Base-by-base conservation (phyloP, 257 asterid species). In the Solanum ahanhuiri region DNA sequence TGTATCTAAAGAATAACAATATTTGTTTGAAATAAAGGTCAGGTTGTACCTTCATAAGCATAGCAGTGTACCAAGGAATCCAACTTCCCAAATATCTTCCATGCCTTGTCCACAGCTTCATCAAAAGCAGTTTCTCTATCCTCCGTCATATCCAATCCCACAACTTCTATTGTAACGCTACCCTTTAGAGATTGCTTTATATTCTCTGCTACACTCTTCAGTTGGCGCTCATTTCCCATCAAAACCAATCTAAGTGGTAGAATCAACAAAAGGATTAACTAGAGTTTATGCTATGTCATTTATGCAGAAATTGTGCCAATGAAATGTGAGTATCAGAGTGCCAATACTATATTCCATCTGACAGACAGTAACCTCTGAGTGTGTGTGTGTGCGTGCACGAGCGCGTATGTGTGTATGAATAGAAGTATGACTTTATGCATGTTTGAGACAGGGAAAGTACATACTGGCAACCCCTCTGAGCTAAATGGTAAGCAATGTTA, bases 391-490 rank as follows among this genome's bases (percentile, higher is more conserved):
- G 12, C 6, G 17, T 3, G 23, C 3, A 12, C 34, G 34, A 31
- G 34, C 34, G 34, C 34, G 34, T 2, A 3, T 12, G 63, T 3
- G 83, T 12, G 83, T 28, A 10, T 79, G 66, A 79, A 79, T 9
- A 34, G 34, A 5, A 79, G 84, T 28, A 48, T 48, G 41, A 79
- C 10, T 79, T 57, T 48, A 79, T 79, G 84, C 9, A 48, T 79
- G 11, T 79, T 28, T 48, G 10, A 79, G 20, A 51, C 14, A 15
- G 23, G 33, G 31, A 30, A 48, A 25, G 70, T 45, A 54, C 20
- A 25, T 89, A 96, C 98, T 96, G 93, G 96, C 98, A 96, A 85
- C 94, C 95, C 22, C 98, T 93, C 90, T 89, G 97, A 79, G 94
- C 95, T 87, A 96, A 91, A 67, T 86, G 95, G 88, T 89, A 92